Evolutionary conservation across 257 asterid species (phyloP), one percentile per base, ranked within the genome.

Genomic region (Lycium barbarum): DNA sequence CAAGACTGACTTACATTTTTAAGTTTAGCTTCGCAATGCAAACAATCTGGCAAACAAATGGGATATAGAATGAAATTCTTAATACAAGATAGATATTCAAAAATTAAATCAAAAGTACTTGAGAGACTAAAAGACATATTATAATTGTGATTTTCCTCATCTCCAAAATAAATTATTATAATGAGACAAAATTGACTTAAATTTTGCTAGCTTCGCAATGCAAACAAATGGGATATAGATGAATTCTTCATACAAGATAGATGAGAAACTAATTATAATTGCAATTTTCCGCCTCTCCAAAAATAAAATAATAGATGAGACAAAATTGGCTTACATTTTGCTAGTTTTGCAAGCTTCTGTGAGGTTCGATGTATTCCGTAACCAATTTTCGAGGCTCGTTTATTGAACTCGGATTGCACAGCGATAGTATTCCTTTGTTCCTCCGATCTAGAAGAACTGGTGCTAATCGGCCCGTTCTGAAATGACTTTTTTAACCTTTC

Each of bases 341-440:
- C 99, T 79, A 97, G 97, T 93, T 92, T 94, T 36, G 98, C 88
- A 68, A 97, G 94, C 88, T 97, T 97, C 92, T 93, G 98, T 61
- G 99, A 97, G 35, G 98, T 94, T 82, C 94, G 98, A 78, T 95
- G 99, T 66, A 97, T 97, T 74, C 96, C 99, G 9, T 90, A 90
- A 72, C 95, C 98, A 58, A 97, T 92, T 85, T 90, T 97, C 81
- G 99, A 94, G 68, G 98, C 99, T 90, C 97, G 90, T 58, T 89
- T 83, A 51, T 92, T 93, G 70, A 97, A 97, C 87, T 95, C 99
- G 20, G 99, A 94, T 88, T 94, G 99, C 92, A 91, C 86, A 78
- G 98, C 96, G 72, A 87, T 84, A 57, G 91, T 89, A 20, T 95
- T 86, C 86, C 94, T 90, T 85, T 89, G 93, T 40, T 88, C 81